Conservation (phyloP, 257 asterid species). For the Solanum sparsipilum region DNA sequence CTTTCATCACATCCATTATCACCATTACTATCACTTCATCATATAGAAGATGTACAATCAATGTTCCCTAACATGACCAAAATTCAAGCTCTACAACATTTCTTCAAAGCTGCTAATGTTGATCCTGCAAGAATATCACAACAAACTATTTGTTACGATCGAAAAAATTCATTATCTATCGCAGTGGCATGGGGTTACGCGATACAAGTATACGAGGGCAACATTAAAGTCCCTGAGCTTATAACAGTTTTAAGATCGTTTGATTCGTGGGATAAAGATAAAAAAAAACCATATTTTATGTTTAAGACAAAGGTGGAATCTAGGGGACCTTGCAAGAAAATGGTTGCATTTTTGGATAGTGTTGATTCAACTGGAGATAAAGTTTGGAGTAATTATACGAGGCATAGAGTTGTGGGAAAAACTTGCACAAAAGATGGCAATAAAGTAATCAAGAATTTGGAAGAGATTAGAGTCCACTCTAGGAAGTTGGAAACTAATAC, state of each 20-base stretch:
- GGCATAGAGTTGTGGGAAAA: slow-evolving; percentile 4
- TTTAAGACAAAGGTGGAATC: slow-evolving; percentile 49
- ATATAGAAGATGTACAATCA: slow-evolving; percentile 62
- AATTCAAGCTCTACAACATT: slow-evolving; percentile 41
- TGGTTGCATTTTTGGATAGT: slow-evolving; percentile 34
- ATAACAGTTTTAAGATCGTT: slow-evolving; percentile 12
- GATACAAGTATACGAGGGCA: slow-evolving; percentile 53
- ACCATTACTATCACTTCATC: slow-evolving; percentile 60
- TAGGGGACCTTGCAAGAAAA: slow-evolving; percentile 46
- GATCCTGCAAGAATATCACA: slow-evolving; percentile 63
- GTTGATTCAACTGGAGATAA: slow-evolving; percentile 16
- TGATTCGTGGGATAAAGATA: slow-evolving; percentile 68
- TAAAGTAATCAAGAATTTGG: slow-evolving; percentile 19
- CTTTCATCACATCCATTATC: slow-evolving; percentile 72
- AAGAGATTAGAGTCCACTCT: slow-evolving; percentile 33
- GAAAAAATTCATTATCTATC: slow-evolving; percentile 34
- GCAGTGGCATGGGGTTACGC: slow-evolving; percentile 78
- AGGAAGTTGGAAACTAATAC: slow-evolving; percentile 9
- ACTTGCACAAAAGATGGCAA: slow-evolving; percentile 24
- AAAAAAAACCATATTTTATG: slow-evolving; percentile 36
- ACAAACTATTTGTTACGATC: slow-evolving; percentile 70
- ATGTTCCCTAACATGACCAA: slow-evolving; percentile 60
- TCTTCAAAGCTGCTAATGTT: slow-evolving; percentile 37
- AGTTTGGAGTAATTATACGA: slow-evolving; percentile 37
- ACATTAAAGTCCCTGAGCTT: slow-evolving; percentile 43